Percentiles rank a stretch among this genome's conserved stretches.
These are phyloP conservation scores for Cladorrhinum sp. DNA, from an alignment of 2,329 filamentous ascomycete genomes.

Conservation along the genomic window DNA sequence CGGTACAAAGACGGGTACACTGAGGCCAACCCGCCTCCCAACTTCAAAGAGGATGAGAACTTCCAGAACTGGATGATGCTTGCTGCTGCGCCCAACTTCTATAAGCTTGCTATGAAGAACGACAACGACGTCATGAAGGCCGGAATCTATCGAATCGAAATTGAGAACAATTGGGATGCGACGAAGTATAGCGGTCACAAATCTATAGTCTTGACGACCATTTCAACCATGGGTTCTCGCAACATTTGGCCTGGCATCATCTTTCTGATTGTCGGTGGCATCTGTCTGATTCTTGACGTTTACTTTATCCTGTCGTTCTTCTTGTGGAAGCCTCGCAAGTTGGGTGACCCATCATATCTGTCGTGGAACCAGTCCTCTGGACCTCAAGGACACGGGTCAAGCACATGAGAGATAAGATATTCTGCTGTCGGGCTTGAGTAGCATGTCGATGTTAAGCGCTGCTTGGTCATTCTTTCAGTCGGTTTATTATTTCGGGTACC, in stretches of 20 bases:
- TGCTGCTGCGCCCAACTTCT: conserved; percentile 88
- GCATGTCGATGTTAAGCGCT: background rate
- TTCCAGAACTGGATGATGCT: conserved; percentile 99
- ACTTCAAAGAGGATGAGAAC: conserved; percentile 72
- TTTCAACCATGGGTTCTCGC: conserved; percentile 89
- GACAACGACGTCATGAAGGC: conserved; percentile 63
- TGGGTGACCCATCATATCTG: conserved; percentile 95
- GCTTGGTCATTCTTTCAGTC: conserved; percentile 9
- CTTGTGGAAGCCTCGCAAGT: conserved; percentile 84
- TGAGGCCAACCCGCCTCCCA: conserved; percentile 60
- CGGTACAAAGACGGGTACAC: conserved; percentile 72
- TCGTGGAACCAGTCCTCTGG: conserved; percentile 76
- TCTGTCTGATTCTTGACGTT: conserved; percentile 84
- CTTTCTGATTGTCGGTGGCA: conserved; percentile 88
- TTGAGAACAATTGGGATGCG: conserved; percentile 44
- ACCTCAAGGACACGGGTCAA: conserved; percentile 14
- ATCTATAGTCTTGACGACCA: conserved; percentile 82
- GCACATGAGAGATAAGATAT: conserved; percentile 15
- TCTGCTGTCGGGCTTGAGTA: background rate
- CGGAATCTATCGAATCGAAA: conserved; percentile 74
- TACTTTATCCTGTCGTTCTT: conserved; percentile 89
- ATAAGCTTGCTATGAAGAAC: conserved; percentile 86
- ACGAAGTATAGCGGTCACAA: conserved; percentile 77
- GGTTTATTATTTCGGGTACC: conserved; percentile 17
- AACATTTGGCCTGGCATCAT: conserved; percentile 96